A percentile compares a stretch with the other conserved stretches of the same genome.
phyloP scores from a whole-genome alignment of 2,329 filamentous ascomycete species.

The Xylariales sp. region DNA sequence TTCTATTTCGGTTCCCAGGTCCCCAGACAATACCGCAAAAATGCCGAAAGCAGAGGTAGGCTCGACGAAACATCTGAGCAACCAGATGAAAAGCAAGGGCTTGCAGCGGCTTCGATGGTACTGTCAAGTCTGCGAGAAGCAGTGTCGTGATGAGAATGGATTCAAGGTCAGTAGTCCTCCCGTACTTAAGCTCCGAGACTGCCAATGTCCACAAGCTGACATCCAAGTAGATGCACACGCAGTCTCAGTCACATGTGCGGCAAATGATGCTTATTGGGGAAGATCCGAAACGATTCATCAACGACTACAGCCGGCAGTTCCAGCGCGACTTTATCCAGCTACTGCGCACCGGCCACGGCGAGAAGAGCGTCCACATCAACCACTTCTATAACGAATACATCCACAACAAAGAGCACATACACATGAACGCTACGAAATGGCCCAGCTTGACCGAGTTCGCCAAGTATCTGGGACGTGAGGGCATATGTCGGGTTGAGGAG shows the following conservation, averaged over 20 bases:
- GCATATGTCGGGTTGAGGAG: conserved; percentile 86
- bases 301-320: conserved; percentile 79
- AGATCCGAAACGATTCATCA: conserved; percentile 78
- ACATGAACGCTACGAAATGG: conserved; percentile 94
- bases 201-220: too few relatives aligned
- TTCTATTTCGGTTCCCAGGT: too few relatives aligned
- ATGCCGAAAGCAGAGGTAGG: conserved; percentile 95
- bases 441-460: conserved; percentile 83
- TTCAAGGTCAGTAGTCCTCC: too few relatives aligned
- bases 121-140: conserved; percentile 75
- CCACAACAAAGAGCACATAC: conserved; percentile 77
- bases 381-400: conserved; percentile 96
- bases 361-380: conserved; percentile 85
- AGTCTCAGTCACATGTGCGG: conserved; percentile 82
- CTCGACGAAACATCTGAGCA: conserved; percentile 82
- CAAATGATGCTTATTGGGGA: conserved; percentile 85
- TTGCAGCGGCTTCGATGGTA: conserved; percentile 84
- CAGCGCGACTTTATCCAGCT: conserved; percentile 71
- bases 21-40: conserved; percentile 37
- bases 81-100: conserved; percentile 82
- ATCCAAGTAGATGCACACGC: conserved; percentile 76
- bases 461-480: conserved; percentile 79
- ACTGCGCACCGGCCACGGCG: conserved; percentile 78
- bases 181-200: not conserved
- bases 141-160: conserved; percentile 81